Evolutionary conservation across 2,329 filamentous ascomycete genomes (phyloP), one percentile per base, ranked within the genome.

Genomic region (Trichoderma sp.): DNA sequence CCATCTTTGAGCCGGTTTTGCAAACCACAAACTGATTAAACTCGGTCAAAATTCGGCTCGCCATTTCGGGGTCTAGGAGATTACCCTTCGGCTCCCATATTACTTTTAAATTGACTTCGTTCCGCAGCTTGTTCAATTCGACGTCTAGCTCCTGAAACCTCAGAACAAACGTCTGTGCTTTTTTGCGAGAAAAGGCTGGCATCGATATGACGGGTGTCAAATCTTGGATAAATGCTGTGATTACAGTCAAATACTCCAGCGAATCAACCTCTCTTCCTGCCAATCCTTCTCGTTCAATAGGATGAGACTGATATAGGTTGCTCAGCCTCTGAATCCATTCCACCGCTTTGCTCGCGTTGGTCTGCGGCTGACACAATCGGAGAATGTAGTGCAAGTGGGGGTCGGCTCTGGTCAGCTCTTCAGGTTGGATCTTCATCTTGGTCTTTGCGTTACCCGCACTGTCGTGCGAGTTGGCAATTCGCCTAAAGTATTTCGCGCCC

Each of bases 371-470:
- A 60, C 82, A 85, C 1, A 86, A 80, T 2, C 78, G 80, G 6
- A 86, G 73, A 24, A 85, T 72, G 69, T 81, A 82, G 66, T 82
- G 77, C 3, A 85, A 73, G 34, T 83, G 80, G 1, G 81, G 78
- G 28, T 84, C 71, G 0, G 75, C 72, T 11, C 75, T 71, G 0
- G 77, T 79, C 3, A 85, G 71, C 1, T 76, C 72, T 1, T 82
- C 80, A 0, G 81, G 80, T 1, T 82, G 80, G 18, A 73, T 76
- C 54, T 82, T 86, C 70, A 84, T 75, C 1, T 69, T 70, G 0
- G 85, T 73, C 0, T 77, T 79, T 1, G 78, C 71, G 26, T 79
- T 80, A 0, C 78, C 77, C 8, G 69, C 69, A 2, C 80, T 77
- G 65, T 83, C 79, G 8, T 74, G 76, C 2, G 66, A 73, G 21